Evolutionary conservation across 1,284 basidiomycete species (phyloP).

Genomic region (Tilletia caries): DNA sequence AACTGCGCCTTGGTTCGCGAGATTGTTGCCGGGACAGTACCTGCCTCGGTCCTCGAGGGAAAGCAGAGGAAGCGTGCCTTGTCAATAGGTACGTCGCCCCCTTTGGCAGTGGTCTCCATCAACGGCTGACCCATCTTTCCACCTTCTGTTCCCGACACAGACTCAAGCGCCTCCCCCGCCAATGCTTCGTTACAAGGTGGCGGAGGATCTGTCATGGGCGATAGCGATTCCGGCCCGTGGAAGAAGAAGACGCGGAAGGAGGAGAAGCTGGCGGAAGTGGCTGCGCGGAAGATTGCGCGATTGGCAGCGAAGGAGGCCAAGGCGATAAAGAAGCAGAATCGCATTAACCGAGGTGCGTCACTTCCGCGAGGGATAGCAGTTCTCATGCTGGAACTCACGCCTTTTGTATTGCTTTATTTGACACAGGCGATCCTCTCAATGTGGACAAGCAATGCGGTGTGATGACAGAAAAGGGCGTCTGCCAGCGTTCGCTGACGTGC

Average conservation of each 20-base stretch:
- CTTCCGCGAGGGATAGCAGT: neutral
- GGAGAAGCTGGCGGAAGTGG: conserved; percentile 10
- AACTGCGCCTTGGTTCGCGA: conserved; percentile 11
- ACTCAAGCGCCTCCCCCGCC: neutral
- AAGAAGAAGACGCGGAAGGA: conserved; percentile 20
- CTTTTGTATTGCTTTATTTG: too few relatives aligned
- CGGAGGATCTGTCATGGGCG: neutral
- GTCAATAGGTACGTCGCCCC: neutral
- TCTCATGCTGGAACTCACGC: neutral
- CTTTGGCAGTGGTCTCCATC: too few relatives aligned
- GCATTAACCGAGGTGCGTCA: conserved; percentile 33
- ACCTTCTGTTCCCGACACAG: neutral
- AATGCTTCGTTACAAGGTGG: conserved; percentile 25
- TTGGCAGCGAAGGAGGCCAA: conserved; percentile 15
- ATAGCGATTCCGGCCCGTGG: neutral
- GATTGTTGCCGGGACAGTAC: neutral
- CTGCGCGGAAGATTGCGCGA: neutral
- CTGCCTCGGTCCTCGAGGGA: conserved; percentile 13
- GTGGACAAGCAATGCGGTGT: conserved; percentile 93
- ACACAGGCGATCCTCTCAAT: conserved; percentile 57
- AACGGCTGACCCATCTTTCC: conserved; percentile 1
- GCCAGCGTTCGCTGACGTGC: conserved; percentile 94
- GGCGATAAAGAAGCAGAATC: conserved; percentile 26
- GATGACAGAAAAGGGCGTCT: conserved; percentile 92
- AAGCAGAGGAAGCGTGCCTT: neutral